Evolutionary conservation across 106 monocot genomes (phyloP).

Genomic region (Cymbidium sinense): DNA sequence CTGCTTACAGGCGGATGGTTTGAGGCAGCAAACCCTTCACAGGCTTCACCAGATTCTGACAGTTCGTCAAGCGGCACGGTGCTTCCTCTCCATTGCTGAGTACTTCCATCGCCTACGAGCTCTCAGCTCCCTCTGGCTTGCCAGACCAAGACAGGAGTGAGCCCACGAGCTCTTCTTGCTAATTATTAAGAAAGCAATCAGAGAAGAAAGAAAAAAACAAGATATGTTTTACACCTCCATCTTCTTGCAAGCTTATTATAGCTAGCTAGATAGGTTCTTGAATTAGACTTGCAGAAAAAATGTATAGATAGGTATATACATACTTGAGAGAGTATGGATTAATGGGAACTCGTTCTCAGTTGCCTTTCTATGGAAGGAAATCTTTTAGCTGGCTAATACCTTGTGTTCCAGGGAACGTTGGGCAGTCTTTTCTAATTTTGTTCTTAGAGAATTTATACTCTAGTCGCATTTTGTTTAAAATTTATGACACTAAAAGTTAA

Average conservation of each 20-base stretch:
- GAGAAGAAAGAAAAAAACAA: neutral
- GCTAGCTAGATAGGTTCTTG: neutral
- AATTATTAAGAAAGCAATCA: neutral
- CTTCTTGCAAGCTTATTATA: neutral
- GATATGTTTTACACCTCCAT: neutral
- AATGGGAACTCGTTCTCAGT: neutral
- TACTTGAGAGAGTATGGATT: neutral
- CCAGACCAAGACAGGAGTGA: slow-evolving; percentile 44
- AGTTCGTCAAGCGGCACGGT: slow-evolving; percentile 49
- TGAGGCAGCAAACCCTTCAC: slow-evolving; percentile 70
- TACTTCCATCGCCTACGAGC: slow-evolving; percentile 77
- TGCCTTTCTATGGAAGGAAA: slow-evolving; percentile 3
- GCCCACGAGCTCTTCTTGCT: neutral
- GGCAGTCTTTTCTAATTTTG: neutral
- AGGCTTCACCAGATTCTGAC: slow-evolving; percentile 63
- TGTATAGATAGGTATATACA: neutral
- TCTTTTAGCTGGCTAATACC: neutral
- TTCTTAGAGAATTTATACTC: too few species aligned
- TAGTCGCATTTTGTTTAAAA: too few species aligned
- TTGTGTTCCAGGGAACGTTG: neutral
- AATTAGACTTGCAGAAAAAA: neutral
- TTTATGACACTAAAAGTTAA: too few species aligned
- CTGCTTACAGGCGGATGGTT: slow-evolving; percentile 45
- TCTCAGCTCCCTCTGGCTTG: slow-evolving; percentile 67
- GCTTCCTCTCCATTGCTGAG: slow-evolving; percentile 58